These are phyloP conservation scores for Epichloe coenophiala DNA, from an alignment of 2,329 filamentous ascomycete genomes.

Conservation along the genomic window DNA sequence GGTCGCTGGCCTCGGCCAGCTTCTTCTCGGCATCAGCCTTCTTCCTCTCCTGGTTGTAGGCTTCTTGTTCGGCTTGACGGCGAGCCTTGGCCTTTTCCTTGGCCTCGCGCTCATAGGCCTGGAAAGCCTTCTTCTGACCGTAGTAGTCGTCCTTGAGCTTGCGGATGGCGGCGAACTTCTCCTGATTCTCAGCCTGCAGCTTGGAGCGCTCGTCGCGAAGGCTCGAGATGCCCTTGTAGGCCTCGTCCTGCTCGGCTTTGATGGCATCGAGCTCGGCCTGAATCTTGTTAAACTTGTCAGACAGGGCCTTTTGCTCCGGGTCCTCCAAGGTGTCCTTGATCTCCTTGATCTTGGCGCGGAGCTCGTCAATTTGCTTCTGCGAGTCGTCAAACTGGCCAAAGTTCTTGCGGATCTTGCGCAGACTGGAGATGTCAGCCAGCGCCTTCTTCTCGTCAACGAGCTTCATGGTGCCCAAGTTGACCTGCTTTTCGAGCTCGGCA, in stretches of 20 bases:
- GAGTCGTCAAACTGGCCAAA: constrained; percentile 73
- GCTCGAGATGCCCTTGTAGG: constrained; percentile 73
- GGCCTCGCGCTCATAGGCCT: constrained; percentile 71
- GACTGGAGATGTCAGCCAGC: constrained; percentile 63
- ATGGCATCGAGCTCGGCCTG: constrained; percentile 80
- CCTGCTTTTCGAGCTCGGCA: constrained; percentile 64
- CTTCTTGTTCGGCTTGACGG: constrained; percentile 67
- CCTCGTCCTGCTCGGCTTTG: constrained; percentile 83
- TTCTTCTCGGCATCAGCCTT: constrained; percentile 64
- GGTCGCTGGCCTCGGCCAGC: constrained; percentile 69
- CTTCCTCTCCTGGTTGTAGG: constrained; percentile 56
- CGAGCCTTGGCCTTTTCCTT: constrained; percentile 65
- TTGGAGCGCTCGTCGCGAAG: constrained; percentile 78
- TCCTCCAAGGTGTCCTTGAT: constrained; percentile 84
- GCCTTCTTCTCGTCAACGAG: constrained; percentile 96
- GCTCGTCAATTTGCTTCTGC: constrained; percentile 79
- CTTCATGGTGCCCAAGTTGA: constrained; percentile 84
- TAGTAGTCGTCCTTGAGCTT: constrained; percentile 86
- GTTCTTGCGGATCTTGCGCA: constrained; percentile 83
- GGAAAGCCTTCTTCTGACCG: constrained; percentile 65
- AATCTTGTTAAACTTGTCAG: constrained; percentile 72
- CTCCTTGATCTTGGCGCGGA: constrained; percentile 77
- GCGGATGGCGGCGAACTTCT: constrained; percentile 69
- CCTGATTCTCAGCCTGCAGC: constrained; percentile 73
- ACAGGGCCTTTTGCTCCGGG: constrained; percentile 77